These are phyloP conservation scores for Fusarium devonianum DNA, from an alignment of 2,329 filamentous ascomycete species.

Conservation along the genomic window DNA sequence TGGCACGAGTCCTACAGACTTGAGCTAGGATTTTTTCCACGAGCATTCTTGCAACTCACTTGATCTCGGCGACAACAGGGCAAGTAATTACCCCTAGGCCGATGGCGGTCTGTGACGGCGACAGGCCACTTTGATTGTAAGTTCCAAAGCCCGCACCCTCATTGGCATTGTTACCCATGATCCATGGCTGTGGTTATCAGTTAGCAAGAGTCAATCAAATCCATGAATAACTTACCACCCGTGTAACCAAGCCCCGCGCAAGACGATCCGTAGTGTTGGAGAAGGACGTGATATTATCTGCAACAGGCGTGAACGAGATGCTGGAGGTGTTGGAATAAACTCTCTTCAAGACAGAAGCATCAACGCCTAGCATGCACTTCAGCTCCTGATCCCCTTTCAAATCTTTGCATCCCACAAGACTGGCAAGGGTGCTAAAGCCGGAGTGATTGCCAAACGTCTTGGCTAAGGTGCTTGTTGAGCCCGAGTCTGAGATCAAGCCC, in stretches of 20 bases:
- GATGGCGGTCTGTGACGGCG: conserved; percentile 7
- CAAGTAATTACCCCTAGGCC: conserved; percentile 20
- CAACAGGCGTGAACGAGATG: conserved; percentile 15
- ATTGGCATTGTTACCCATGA: conserved; percentile 24
- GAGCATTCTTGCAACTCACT: background rate
- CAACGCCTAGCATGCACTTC: conserved; percentile 3
- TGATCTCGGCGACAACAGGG: conserved; percentile 17
- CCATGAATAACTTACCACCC: conserved; percentile 1
- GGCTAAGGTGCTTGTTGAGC: conserved; percentile 14
- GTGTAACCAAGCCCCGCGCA: conserved; percentile 21
- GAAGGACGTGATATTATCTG: conserved; percentile 20
- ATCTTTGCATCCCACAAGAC: conserved; percentile 7
- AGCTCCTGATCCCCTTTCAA: background rate
- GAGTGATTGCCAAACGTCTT: conserved; percentile 6
- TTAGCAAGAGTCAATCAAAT: no score
- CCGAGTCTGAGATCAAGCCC: conserved; percentile 54
- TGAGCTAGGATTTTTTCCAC: background rate
- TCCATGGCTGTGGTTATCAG: conserved; percentile 8
- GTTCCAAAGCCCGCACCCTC: conserved; percentile 24
- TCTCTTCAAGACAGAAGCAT: conserved; percentile 6
- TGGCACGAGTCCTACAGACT: conserved; percentile 9
- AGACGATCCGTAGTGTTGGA: conserved; percentile 23
- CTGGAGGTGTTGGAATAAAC: conserved; percentile 12
- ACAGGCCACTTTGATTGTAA: conserved; percentile 15
- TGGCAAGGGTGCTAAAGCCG: conserved; percentile 12